Evolutionary conservation across 441 rosid genomes (phyloP), one percentile per base, ranked within the genome.

Genomic region (Adansonia madagascariensis): DNA sequence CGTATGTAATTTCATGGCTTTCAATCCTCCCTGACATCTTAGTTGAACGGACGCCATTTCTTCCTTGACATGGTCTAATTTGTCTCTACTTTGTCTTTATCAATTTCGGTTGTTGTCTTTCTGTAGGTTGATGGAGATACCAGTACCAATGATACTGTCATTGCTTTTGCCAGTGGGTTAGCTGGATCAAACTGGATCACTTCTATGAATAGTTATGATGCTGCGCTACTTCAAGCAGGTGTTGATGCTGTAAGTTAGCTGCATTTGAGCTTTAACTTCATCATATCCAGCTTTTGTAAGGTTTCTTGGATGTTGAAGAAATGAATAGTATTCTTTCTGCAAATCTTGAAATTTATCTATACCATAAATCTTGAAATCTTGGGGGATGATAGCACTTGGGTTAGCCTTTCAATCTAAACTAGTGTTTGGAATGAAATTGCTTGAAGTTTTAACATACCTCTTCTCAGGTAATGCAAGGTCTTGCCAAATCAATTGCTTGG

Each of bases 401-500:
- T 53, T 71, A n/a, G 47, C 66, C 57, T 15, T 71, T 44, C 52
- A 6, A 46, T 27, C 43, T 43, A 62, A 24, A 12, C 5, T 39
- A 31, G 47, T 67, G 8, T 46, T 49, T 65, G 27, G 47, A 31
- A 52, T 71, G 46, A 35, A 17, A 59, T 49, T 74, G 12, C 69
- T 49, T 55, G 50, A 68, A 60, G 2, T 57, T 66, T 65, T 76
- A 53, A 63, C 3, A 60, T 46, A 43, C 43, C 65, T 67, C 64
- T 73, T 78, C 46, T 57, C 86, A 94, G 99, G 98, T 96, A 70
- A 96, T 92, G 99, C 97, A 96, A 91, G 94, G 97, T 77, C 97
- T 94, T 70, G 99, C 99, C 49, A 96, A 92, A 85, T 94, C 99
- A 82, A 86, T 94, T 80, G 98, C 99, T 80, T 96, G 97, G 98